phyloP scores from a whole-genome alignment of 148 eudicot species.

The Bassia scoparia region DNA sequence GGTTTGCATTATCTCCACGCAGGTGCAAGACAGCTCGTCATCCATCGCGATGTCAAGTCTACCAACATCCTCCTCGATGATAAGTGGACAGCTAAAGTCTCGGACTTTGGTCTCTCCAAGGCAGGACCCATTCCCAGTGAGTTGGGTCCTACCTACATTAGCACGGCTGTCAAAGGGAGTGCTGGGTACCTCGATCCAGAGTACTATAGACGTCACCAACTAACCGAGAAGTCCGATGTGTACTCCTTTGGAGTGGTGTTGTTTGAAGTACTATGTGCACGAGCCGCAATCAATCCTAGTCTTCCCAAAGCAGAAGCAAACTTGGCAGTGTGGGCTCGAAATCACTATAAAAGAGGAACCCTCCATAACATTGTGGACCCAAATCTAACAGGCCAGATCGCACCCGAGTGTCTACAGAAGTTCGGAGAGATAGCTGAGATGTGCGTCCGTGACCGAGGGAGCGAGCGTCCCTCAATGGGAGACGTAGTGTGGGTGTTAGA shows the following conservation, averaged over 20 bases:
- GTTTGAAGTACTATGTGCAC: constrained; percentile 49
- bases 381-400: constrained; percentile 31
- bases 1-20: constrained; percentile 28
- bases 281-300: constrained; percentile 22
- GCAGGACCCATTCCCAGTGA: not conserved
- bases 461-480: constrained; percentile 40
- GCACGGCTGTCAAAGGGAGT: constrained; percentile 48
- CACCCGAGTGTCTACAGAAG: constrained; percentile 37
- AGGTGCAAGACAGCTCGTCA: constrained; percentile 18
- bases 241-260: constrained; percentile 54
- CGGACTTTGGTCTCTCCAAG: not conserved
- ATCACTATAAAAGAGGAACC: constrained; percentile 25
- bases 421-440: constrained; percentile 36
- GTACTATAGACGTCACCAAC: constrained; percentile 32
- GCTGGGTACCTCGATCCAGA: constrained; percentile 50
- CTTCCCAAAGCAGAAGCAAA: constrained; percentile 37
- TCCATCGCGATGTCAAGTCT: constrained; percentile 30
- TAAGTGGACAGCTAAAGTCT: constrained; percentile 24
- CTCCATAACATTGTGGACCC: constrained; percentile 41
- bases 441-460: constrained; percentile 34
- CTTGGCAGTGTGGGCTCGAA: constrained; percentile 39
- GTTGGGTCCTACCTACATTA: constrained; percentile 24
- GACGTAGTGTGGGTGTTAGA: constrained; percentile 44
- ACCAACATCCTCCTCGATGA: constrained; percentile 21
- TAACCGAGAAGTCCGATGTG: constrained; percentile 48